Evolutionary conservation across 257 asterid genomes (phyloP), one percentile per base, ranked within the genome.

Genomic region (Solanum verrucosum): DNA sequence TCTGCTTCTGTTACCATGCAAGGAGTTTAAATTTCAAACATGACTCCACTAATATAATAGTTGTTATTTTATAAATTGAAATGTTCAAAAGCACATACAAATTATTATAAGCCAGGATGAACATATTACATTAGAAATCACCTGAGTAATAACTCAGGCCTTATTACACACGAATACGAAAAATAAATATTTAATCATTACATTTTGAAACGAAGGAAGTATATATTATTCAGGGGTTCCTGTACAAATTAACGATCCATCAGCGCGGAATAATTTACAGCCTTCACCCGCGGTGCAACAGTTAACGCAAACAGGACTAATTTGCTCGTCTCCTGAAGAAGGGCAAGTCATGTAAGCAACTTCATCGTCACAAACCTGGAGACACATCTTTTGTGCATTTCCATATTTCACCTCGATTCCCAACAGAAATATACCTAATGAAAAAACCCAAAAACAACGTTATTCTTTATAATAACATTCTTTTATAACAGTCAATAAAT

Each of bases 341-440:
- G 89, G 89, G 16, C 89, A 87, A 68, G 83, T 83, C 89, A 70
- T 83, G 37, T 87, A 87, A n/a, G 40, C 40, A 5, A 34, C 73
- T 5, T 25, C 23, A 27, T 4, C 9, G 18, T 18, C 23, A 42
- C 89, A 87, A 40, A 83, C 5, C 14, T 33, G 52, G 21, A 82
- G 89, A 65, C 87, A 87, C 8, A 10, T 10, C 15, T 87, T 87
- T 71, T 71, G 78, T 20, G 89, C 89, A 83, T n/a, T 70, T 68
- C 84, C 87, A 46, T 82, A 8, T 44, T 82, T 60, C 72, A 70
- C 52, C 27, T 31, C 52, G 18, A 56, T 33, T 49, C 65, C 87
- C 74, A 68, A 5, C 3, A 87, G n/a, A 83, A 87, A 33, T 23
- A 46, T 46, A 67, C 84, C 89, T 87, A 72, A 72, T 16, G 8